These are phyloP conservation scores for Elaeis oleifera DNA, from an alignment of 202 grass and related monocot species.

Conservation along the genomic window DNA sequence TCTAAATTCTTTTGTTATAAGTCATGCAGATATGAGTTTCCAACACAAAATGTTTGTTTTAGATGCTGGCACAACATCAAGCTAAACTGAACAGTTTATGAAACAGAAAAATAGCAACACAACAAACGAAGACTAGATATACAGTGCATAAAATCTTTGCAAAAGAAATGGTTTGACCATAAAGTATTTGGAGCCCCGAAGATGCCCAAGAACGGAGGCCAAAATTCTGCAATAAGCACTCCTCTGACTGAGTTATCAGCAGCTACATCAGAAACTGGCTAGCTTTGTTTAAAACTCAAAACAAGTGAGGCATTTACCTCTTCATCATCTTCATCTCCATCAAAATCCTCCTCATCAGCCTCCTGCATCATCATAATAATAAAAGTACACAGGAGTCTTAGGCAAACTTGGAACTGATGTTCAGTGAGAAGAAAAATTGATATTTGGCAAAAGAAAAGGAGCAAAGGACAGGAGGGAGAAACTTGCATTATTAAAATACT, in stretches of 20 bases:
- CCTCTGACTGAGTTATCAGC: neutral
- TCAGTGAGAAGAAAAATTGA: neutral
- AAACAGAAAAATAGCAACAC: no score
- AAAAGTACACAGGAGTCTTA: slow-evolving; percentile 2
- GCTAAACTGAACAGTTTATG: no score
- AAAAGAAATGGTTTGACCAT: no score
- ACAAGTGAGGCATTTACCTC: slow-evolving; percentile 38
- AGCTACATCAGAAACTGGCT: neutral
- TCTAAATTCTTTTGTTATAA: no score
- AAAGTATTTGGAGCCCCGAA: no score
- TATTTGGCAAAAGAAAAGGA: slow-evolving; percentile 7
- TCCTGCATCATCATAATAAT: slow-evolving; percentile 32
- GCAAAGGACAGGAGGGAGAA: slow-evolving; percentile 1
- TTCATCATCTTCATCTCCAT: slow-evolving; percentile 39
- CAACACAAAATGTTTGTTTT: no score
- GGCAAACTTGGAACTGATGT: neutral
- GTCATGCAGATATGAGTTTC: no score
- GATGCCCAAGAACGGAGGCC: no score
- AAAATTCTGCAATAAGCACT: neutral
- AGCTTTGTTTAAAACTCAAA: neutral
- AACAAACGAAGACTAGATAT: no score
- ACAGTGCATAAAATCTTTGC: no score
- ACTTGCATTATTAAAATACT: slow-evolving; percentile 87
- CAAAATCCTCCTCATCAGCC: slow-evolving; percentile 49
- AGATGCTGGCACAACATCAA: no score